These are phyloP conservation scores for Phytophthora uliginosa DNA, from an alignment of 352 stramenopile species.

Conservation along the genomic window DNA sequence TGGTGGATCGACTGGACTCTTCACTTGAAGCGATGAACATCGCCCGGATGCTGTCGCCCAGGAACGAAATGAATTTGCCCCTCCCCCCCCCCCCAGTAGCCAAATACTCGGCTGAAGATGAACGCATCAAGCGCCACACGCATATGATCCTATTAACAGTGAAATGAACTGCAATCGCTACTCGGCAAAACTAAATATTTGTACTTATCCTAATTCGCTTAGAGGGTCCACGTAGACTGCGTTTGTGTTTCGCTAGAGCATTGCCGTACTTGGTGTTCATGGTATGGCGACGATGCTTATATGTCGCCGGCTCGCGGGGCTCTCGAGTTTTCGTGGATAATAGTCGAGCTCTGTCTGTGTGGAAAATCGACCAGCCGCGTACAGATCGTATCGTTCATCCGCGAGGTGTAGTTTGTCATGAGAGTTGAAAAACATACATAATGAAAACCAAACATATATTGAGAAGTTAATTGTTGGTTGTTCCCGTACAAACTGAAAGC, in stretches of 20 bases:
- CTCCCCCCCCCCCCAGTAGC: conserved; percentile 41
- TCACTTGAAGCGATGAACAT: too few relatives aligned
- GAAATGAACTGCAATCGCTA: neutral
- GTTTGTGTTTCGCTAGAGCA: conserved; percentile 57
- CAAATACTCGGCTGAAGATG: conserved; percentile 68
- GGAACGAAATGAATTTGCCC: conserved; percentile 30
- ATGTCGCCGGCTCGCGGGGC: conserved; percentile 52
- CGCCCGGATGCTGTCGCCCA: conserved; percentile 13
- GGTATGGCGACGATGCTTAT: conserved; percentile 57
- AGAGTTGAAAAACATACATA: too few relatives aligned
- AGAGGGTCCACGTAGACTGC: conserved; percentile 68
- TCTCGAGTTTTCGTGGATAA: conserved; percentile 63
- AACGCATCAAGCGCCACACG: conserved; percentile 62
- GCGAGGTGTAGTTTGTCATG: too few relatives aligned
- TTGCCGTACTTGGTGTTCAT: conserved; percentile 82
- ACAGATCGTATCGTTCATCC: conserved; percentile 60
- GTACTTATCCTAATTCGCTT: neutral
- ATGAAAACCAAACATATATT: too few relatives aligned
- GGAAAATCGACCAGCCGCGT: conserved; percentile 63
- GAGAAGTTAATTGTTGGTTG: too few relatives aligned
- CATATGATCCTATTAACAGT: conserved; percentile 80
- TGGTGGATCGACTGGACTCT: too few relatives aligned
- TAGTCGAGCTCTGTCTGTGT: conserved; percentile 75
- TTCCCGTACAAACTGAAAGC: too few relatives aligned
- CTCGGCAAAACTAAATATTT: neutral